Conservation (phyloP, 129 eudicot species). For the Arctium minus region DNA sequence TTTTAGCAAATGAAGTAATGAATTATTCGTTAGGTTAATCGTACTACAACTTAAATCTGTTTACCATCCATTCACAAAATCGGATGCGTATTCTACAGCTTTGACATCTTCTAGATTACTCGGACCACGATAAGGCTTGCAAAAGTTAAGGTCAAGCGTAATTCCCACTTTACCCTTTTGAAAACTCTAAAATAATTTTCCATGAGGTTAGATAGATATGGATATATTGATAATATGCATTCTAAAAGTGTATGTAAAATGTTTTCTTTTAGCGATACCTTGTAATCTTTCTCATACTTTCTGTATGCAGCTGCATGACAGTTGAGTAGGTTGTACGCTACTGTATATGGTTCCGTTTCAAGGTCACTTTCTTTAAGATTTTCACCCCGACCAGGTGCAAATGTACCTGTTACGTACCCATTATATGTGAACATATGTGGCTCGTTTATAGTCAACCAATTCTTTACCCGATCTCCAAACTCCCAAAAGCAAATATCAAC, state of each 20-base stretch:
- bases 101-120: neutral
- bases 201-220: neutral
- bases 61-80: constrained; percentile 37
- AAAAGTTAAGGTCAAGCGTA: constrained; percentile 8
- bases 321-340: constrained; percentile 37
- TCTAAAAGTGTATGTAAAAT: no score
- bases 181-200: constrained; percentile 1
- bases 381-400: constrained; percentile 42
- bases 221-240: no score
- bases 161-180: constrained; percentile 37
- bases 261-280: neutral
- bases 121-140: constrained; percentile 14
- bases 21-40: neutral
- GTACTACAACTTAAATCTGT: neutral
- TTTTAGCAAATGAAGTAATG: neutral
- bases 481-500: constrained; percentile 35
- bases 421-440: constrained; percentile 1
- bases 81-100: constrained; percentile 24
- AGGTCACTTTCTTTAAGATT: constrained; percentile 19
- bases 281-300: constrained; percentile 9
- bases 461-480: constrained; percentile 48
- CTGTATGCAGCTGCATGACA: constrained; percentile 39
- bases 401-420: constrained; percentile 22
- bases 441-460: constrained; percentile 46
- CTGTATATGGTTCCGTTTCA: constrained; percentile 39